phyloP scores from a whole-genome alignment of 148 eudicot genomes.

The Camellia japonica region DNA sequence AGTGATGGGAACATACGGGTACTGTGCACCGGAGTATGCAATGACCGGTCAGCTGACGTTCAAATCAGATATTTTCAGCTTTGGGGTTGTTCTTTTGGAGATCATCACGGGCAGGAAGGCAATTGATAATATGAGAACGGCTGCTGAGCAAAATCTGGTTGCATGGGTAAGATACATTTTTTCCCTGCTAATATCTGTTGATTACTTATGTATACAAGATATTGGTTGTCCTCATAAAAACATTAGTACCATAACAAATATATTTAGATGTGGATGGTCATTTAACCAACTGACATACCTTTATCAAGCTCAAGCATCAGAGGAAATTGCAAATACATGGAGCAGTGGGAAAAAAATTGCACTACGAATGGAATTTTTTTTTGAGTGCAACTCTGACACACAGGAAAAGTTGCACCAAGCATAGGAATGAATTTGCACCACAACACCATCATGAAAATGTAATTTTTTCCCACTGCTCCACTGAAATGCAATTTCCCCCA shows the following conservation, averaged over 20 bases:
- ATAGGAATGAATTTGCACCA: no score
- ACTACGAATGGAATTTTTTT: no score
- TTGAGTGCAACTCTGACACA: no score
- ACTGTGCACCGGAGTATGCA: constrained; percentile 87
- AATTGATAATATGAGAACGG: constrained; percentile 36
- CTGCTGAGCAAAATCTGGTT: constrained; percentile 62
- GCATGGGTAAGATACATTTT: constrained; percentile 60
- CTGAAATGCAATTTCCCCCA: no score
- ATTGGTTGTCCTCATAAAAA: constrained; percentile 4
- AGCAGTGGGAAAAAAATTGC: no score
- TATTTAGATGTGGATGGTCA: neutral
- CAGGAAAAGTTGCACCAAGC: no score
- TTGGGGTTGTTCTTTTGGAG: constrained; percentile 83
- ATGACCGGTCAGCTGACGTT: constrained; percentile 92
- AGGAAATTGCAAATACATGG: no score
- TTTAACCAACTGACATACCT: neutral
- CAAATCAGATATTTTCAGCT: constrained; percentile 80
- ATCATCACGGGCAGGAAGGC: constrained; percentile 78
- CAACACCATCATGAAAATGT: no score
- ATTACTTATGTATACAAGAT: neutral
- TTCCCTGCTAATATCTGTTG: constrained; percentile 7
- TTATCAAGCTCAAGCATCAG: no score
- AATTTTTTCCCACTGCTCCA: no score
- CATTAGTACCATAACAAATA: neutral
- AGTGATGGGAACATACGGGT: constrained; percentile 89